Evolutionary conservation across 108 stramenopile genomes (phyloP).

Genomic region (Thalassiosira profunda): DNA sequence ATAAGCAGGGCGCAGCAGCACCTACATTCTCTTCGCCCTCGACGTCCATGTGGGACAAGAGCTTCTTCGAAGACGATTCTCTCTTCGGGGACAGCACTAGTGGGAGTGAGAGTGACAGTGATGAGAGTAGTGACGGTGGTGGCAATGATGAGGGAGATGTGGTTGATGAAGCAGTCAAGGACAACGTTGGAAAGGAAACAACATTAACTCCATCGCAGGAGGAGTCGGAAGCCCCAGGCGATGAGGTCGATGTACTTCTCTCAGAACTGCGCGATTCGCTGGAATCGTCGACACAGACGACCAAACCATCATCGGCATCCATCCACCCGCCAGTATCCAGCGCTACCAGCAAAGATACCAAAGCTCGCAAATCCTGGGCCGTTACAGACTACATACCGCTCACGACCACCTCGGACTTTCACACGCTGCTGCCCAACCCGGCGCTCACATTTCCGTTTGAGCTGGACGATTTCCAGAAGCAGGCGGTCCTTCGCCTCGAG

Average conservation of each 20-base stretch:
- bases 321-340: conserved; percentile 73
- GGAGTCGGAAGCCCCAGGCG: conserved; percentile 10
- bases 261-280: conserved; percentile 71
- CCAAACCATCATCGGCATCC: conserved; percentile 86
- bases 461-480: conserved; percentile 97
- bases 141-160: conserved; percentile 17
- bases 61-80: conserved; percentile 58
- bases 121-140: conserved; percentile 20
- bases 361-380: conserved; percentile 39
- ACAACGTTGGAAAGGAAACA: conserved; percentile 17
- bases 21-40: not conserved
- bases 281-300: conserved; percentile 81
- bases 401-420: conserved; percentile 67
- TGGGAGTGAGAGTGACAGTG: conserved; percentile 38
- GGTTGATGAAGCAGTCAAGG: conserved; percentile 20
- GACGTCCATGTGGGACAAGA: conserved; percentile 41
- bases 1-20: not conserved
- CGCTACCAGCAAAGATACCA: conserved; percentile 26
- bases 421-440: conserved; percentile 55
- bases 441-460: conserved; percentile 96
- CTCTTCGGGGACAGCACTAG: conserved; percentile 42
- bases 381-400: conserved; percentile 65
- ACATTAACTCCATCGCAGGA: conserved; percentile 9
- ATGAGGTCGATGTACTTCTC: conserved; percentile 57
- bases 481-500: conserved; percentile 94